Evolutionary conservation across 495 filamentous ascomycete genomes (phyloP), one percentile per base, ranked within the genome.

Genomic region (Penicillium macrosclerotiorum): DNA sequence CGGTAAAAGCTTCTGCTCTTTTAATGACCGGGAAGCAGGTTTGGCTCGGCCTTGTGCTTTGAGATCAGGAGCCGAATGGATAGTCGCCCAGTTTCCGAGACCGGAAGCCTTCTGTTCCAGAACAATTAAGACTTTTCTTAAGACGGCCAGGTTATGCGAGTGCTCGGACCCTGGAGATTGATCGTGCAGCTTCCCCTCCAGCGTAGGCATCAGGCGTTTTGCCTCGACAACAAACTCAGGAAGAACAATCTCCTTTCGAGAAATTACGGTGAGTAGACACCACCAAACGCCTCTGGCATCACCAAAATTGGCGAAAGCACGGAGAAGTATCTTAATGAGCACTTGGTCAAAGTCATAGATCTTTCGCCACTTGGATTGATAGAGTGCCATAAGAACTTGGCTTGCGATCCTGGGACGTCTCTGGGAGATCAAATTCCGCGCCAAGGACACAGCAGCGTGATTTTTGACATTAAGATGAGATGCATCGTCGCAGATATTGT

Each of bases 271-370:
- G 45, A 73, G 30, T 19, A 73, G 49, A 40, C 69, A 72, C 72
- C 72, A 75, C 42, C 72, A 69, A 3, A 72, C 48, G 2, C 72
- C 72, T 12, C 59, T 45, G n/a, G 67, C 29, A 22, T 71, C 59
- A 16, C 57, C 48, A 12, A 49, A 34, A 3, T 24, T 34, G 7
- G 64, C 55, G 41, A 63, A 73, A 3, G 59, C 67, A 19, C 72
- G 70, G n/a, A 71, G 12, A 27, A 72, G 54, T 53, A 72, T 64
- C 46, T 73, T 75, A 51, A 75, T 59, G 38, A 64, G 67, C 2
- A 66, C 61, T 19, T 63, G 65, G 30, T 68, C 64, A 37, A 75
- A 72, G 0, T 54, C 52, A 16, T 53, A 31, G 11, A 47, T 30
- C 1, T 58, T 63, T 4, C 63, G 57, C 61, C 66, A 72, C 6